Evolutionary conservation across 1,139 yeast genomes (phyloP).

Genomic region (Yamadazyma diospyri): DNA sequence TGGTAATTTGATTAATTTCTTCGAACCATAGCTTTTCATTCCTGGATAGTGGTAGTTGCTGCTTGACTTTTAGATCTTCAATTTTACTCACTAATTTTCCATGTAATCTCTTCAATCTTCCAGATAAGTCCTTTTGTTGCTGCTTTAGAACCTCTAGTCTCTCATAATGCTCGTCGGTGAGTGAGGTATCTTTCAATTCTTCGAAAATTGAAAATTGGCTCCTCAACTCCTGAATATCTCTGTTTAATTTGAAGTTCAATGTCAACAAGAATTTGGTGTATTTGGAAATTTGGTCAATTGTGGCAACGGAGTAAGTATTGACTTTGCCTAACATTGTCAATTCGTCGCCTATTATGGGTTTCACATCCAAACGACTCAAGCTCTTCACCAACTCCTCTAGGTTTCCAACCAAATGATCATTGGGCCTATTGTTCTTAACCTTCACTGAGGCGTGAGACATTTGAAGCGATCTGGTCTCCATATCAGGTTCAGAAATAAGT

Average conservation of each 20-base stretch:
- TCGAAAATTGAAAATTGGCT: conserved; percentile 20
- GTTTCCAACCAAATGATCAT: conserved; percentile 10
- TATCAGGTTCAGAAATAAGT: not conserved
- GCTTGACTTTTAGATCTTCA: conserved; percentile 18
- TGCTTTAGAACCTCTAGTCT: conserved; percentile 15
- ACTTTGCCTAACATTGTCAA: conserved; percentile 15
- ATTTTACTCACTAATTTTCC: conserved; percentile 21
- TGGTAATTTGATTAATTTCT: conserved; percentile 29
- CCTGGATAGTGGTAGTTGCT: conserved; percentile 30
- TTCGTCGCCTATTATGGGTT: conserved; percentile 4
- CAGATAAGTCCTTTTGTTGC: conserved; percentile 23
- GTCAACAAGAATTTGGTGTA: conserved; percentile 22
- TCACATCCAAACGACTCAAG: not conserved
- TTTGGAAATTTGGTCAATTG: conserved; percentile 17
- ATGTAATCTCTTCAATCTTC: conserved; percentile 21
- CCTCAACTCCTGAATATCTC: conserved; percentile 22
- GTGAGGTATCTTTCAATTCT: conserved; percentile 8
- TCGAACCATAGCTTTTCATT: conserved; percentile 37
- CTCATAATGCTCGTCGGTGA: conserved; percentile 11
- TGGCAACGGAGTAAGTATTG: conserved; percentile 19
- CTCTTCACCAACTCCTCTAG: conserved; percentile 7
- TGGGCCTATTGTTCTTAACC: not conserved
- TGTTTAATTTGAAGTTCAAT: conserved; percentile 20
- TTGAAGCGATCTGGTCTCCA: not conserved
- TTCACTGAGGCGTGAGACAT: not conserved